Percentiles rank a stretch among this genome's conserved stretches.
These are phyloP conservation scores for Nepenthes mirabilis DNA, from an alignment of 148 eudicot species.

Conservation along the genomic window DNA sequence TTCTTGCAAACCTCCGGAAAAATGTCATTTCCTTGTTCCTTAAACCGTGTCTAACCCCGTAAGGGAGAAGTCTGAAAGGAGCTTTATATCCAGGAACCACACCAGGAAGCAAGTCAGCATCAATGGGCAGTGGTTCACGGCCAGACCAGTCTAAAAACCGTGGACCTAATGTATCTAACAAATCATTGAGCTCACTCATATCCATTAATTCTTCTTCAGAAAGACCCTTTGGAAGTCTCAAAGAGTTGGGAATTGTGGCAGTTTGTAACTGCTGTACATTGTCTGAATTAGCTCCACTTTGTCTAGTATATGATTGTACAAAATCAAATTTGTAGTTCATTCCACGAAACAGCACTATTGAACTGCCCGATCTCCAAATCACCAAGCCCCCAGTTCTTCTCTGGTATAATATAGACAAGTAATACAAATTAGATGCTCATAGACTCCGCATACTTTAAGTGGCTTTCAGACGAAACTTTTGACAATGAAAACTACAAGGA, in stretches of 20 bases:
- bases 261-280: constrained; percentile 11
- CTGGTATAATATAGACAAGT: constrained; percentile 30
- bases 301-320: constrained; percentile 47
- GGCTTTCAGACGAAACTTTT: too few species aligned
- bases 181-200: constrained; percentile 40
- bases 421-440: constrained; percentile 9
- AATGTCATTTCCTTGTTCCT: constrained; percentile 53
- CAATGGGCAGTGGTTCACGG: constrained; percentile 65
- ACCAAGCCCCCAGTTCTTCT: constrained; percentile 88
- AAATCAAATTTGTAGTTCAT: constrained; percentile 64
- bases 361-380: constrained; percentile 93
- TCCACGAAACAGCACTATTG: constrained; percentile 69
- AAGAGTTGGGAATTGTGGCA: constrained; percentile 12
- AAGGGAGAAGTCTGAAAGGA: constrained; percentile 83
- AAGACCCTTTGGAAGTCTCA: constrained; percentile 16
- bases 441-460: background rate
- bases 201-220: constrained; percentile 50
- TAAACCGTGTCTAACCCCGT: constrained; percentile 40
- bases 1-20: constrained; percentile 56
- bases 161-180: constrained; percentile 74
- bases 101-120: constrained; percentile 87
- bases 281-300: constrained; percentile 14
- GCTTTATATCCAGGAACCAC: constrained; percentile 48
- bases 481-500: too few species aligned
- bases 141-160: constrained; percentile 85